Conservation (phyloP, 2,329 filamentous ascomycete genomes). For the Biscogniauxia sp. region DNA sequence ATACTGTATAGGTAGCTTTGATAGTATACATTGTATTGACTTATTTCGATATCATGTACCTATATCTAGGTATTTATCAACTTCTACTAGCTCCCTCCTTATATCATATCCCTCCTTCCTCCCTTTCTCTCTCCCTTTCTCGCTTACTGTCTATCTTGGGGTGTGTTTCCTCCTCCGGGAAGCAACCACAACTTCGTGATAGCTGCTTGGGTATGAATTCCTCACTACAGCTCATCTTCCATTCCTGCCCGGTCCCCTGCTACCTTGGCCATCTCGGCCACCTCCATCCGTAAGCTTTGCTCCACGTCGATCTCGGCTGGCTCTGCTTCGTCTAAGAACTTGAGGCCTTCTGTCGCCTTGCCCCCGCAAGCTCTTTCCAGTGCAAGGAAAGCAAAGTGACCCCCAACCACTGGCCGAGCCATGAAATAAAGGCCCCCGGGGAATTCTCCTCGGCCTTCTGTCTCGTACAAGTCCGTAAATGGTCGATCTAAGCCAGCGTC, state of each 20-base stretch:
- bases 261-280: not conserved
- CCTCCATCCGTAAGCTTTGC: conserved; percentile 29
- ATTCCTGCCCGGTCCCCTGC: conserved; percentile 18
- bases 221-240: conserved; percentile 27
- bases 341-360: conserved; percentile 57
- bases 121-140: not conserved
- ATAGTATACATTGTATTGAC: too few species aligned
- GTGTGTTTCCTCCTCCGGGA: too few species aligned
- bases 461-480: conserved; percentile 79
- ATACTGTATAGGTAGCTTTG: too few species aligned
- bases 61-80: too few species aligned
- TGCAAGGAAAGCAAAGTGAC: conserved; percentile 83
- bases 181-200: too few species aligned
- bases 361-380: conserved; percentile 76
- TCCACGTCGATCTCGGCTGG: conserved; percentile 35
- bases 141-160: too few species aligned
- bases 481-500: conserved; percentile 54
- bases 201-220: too few species aligned
- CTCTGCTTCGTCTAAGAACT: conserved; percentile 43
- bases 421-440: conserved; percentile 70
- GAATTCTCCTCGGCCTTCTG: conserved; percentile 72
- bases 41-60: too few species aligned
- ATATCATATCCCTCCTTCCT: too few species aligned
- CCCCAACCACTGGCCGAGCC: conserved; percentile 79
- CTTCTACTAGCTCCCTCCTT: too few species aligned